Conservation (phyloP, 768 basidiomycete species). For the Suillus weaverae region DNA sequence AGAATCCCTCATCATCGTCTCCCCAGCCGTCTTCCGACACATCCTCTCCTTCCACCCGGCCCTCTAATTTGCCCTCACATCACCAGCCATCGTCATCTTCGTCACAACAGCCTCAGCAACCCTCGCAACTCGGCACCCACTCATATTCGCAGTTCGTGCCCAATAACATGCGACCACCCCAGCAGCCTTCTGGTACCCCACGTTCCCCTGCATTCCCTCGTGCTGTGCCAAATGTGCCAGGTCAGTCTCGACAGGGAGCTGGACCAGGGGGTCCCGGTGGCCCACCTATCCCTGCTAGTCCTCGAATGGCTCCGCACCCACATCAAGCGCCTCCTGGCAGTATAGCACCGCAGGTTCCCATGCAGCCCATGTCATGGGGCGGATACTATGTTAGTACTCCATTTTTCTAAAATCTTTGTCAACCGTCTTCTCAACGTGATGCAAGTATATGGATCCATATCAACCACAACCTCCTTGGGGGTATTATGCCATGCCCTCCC, state of each 20-base stretch:
- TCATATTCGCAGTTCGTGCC: slow-evolving; percentile 52
- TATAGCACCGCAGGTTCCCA: slow-evolving; percentile 47
- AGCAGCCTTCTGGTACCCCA: slow-evolving; percentile 50
- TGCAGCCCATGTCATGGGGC: slow-evolving; percentile 42
- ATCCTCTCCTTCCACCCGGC: slow-evolving; percentile 57
- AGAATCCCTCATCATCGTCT: slow-evolving; percentile 35
- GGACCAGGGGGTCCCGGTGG: slow-evolving; percentile 53
- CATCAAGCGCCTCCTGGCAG: slow-evolving; percentile 52
- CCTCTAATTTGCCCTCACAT: slow-evolving; percentile 53
- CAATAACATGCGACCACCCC: slow-evolving; percentile 40
- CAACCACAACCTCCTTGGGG: slow-evolving; percentile 35
- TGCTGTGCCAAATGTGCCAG: slow-evolving; percentile 54
- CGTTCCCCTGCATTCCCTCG: slow-evolving; percentile 69
- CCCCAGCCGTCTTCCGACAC: slow-evolving; percentile 54
- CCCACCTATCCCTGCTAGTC: slow-evolving; percentile 57
- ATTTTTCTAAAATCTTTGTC: background rate
- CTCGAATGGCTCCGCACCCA: slow-evolving; percentile 62
- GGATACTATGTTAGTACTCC: slow-evolving; percentile 57
- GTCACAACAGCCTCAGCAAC: slow-evolving; percentile 27
- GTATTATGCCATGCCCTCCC: slow-evolving; percentile 39
- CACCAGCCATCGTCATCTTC: slow-evolving; percentile 39
- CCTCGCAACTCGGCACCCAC: slow-evolving; percentile 45
- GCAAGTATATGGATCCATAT: slow-evolving; percentile 50
- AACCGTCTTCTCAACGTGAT: slow-evolving; percentile 9
- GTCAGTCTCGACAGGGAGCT: slow-evolving; percentile 47